Conservation (phyloP, 2,329 filamentous ascomycete genomes). For the Pseudogymnoascus sp. region DNA sequence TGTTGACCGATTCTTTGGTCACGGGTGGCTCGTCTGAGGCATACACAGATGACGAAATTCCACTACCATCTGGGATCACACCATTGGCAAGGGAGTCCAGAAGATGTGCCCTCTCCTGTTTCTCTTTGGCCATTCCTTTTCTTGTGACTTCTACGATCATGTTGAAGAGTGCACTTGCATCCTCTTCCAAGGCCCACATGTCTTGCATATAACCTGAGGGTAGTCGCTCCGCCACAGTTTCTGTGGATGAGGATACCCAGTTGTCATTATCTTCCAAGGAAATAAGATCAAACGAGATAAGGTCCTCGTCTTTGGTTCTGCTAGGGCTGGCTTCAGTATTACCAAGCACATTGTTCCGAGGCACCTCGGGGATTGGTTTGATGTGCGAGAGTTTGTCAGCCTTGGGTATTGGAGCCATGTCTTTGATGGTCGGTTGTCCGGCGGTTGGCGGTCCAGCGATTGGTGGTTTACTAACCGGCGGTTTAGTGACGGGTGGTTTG, state of each 20-base stretch:
- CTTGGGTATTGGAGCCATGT: not conserved
- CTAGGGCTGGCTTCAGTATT: not conserved
- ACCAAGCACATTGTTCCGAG: not conserved
- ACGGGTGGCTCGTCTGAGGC: not conserved
- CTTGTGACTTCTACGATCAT: not conserved
- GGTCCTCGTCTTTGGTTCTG: not conserved
- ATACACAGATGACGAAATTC: not conserved
- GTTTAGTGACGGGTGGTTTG: not conserved
- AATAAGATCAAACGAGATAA: not conserved
- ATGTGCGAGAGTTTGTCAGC: not conserved
- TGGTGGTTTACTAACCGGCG: not conserved
- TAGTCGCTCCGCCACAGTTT: not conserved
- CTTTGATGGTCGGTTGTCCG: too few relatives aligned
- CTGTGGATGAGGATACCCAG: not conserved
- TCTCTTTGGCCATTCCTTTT: not conserved
- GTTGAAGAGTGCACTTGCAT: not conserved
- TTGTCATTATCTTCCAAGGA: not conserved
- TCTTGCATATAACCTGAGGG: not conserved
- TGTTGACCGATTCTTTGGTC: not conserved
- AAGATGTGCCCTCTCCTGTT: not conserved
- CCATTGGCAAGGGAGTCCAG: not conserved
- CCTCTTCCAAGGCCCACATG: not conserved
- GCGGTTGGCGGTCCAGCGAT: not conserved
- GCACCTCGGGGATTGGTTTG: not conserved
- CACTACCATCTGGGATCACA: not conserved